Evolutionary conservation across 164 flowering plant species (phyloP).

Genomic region (Santalum album): DNA sequence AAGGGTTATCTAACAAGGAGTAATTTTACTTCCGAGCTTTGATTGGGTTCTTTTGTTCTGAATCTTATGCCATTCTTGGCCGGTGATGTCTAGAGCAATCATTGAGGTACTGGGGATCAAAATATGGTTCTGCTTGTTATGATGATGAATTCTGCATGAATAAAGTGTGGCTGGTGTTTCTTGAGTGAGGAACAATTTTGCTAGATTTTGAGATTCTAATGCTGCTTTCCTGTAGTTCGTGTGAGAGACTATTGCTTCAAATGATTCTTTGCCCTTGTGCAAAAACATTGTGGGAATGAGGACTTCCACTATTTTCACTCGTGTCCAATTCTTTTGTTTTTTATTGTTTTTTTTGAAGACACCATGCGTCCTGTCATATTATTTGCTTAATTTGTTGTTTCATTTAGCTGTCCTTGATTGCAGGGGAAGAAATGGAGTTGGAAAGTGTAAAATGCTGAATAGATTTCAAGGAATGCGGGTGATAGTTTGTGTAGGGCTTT

Average conservation of each 20-base stretch:
- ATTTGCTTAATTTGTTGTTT: background rate
- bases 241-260: background rate
- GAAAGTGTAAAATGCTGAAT: background rate
- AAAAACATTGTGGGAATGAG: background rate
- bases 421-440: background rate
- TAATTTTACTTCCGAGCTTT: too few species aligned
- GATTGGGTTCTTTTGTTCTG: too few species aligned
- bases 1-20: too few species aligned
- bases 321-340: too few species aligned
- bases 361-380: background rate
- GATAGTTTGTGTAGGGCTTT: background rate
- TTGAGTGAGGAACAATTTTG: background rate
- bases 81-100: too few species aligned
- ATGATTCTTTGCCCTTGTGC: background rate
- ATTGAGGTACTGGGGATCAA: too few species aligned
- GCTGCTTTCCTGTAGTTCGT: background rate
- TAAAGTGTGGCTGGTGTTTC: too few species aligned
- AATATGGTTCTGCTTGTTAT: too few species aligned
- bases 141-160: too few species aligned
- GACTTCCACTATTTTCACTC: background rate
- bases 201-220: background rate
- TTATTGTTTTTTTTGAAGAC: background rate
- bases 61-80: too few species aligned
- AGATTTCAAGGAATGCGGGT: background rate
- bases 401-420: background rate